Conservation (phyloP, 345 rosid genomes). For the Psidium guajava region DNA sequence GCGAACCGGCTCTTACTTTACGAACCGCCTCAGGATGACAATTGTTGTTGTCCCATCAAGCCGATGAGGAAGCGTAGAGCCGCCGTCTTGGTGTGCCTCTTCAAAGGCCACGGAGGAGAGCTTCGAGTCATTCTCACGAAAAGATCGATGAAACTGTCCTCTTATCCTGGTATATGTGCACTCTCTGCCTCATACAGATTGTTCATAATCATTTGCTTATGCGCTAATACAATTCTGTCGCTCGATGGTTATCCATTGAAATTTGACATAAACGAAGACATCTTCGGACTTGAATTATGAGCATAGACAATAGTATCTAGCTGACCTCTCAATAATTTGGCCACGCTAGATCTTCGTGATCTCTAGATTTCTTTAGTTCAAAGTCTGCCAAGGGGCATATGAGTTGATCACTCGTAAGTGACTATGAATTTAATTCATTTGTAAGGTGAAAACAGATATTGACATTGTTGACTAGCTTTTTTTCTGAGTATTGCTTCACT, state of each 20-base stretch:
- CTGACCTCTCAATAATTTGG: not conserved
- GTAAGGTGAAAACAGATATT: not conserved
- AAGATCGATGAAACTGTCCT: slow-evolving; percentile 27
- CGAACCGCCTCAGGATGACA: not conserved
- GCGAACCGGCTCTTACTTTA: not conserved
- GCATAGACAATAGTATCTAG: not conserved
- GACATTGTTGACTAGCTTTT: not conserved
- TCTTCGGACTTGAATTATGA: not conserved
- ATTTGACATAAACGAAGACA: not conserved
- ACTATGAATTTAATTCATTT: not conserved
- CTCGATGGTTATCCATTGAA: not conserved
- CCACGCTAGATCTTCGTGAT: not conserved
- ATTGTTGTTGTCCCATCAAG: not conserved
- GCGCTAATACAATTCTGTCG: not conserved
- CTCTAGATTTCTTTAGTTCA: not conserved
- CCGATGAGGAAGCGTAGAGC: slow-evolving; percentile 14
- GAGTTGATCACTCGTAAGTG: not conserved
- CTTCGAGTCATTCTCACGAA: slow-evolving; percentile 31
- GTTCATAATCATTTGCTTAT: not conserved
- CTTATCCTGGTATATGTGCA: slow-evolving; percentile 11
- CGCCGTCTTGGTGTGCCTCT: slow-evolving; percentile 35
- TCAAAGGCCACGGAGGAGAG: slow-evolving; percentile 20
- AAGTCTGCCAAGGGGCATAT: not conserved
- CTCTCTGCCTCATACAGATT: not conserved
- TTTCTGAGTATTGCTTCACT: not conserved